Percentiles rank a stretch among this genome's conserved stretches.
phyloP scores from a whole-genome alignment of 2,329 filamentous ascomycete genomes.

The Neofusicoccum cordaticola region DNA sequence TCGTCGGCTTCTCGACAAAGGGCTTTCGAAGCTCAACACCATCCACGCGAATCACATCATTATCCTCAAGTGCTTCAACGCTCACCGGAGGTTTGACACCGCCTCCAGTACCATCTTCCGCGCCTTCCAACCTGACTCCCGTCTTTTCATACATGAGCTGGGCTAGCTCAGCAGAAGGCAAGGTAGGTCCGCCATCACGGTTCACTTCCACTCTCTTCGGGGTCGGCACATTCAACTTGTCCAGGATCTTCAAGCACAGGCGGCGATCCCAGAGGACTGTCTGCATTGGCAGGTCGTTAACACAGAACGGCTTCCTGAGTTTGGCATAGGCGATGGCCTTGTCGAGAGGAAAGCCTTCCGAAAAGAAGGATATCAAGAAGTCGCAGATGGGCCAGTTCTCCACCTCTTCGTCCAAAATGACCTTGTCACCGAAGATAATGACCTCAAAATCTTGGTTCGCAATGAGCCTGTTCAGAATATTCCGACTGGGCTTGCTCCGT shows the following conservation, averaged over 20 bases:
- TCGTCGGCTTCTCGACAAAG: slow-evolving; percentile 98
- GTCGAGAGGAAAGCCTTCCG: slow-evolving; percentile 91
- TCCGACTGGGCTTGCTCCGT: slow-evolving; percentile 92
- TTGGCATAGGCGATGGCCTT: slow-evolving; percentile 96
- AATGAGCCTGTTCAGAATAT: slow-evolving; percentile 90
- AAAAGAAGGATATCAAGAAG: slow-evolving; percentile 97
- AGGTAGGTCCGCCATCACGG: slow-evolving; percentile 80
- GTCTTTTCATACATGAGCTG: slow-evolving; percentile 78
- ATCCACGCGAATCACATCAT: slow-evolving; percentile 84
- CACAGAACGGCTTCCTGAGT: slow-evolving; percentile 90
- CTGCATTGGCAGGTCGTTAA: slow-evolving; percentile 97
- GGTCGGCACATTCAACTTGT: slow-evolving; percentile 85
- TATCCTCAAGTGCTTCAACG: slow-evolving; percentile 85
- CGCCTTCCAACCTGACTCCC: slow-evolving; percentile 70
- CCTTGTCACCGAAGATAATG: slow-evolving; percentile 97
- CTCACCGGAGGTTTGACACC: slow-evolving; percentile 57
- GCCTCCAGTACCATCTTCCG: slow-evolving; percentile 64
- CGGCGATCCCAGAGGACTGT: slow-evolving; percentile 94
- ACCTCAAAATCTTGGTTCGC: slow-evolving; percentile 92
- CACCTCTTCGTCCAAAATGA: slow-evolving; percentile 93
- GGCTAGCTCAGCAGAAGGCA: slow-evolving; percentile 75
- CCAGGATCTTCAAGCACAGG: slow-evolving; percentile 81
- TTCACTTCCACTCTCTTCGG: slow-evolving; percentile 87
- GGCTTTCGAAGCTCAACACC: slow-evolving; percentile 80
- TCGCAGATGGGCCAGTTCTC: slow-evolving; percentile 97